Percentiles rank a stretch among this genome's conserved stretches.
These are phyloP conservation scores for Ormosia semicastrata DNA, from an alignment of 306 rosid species.

Conservation along the genomic window DNA sequence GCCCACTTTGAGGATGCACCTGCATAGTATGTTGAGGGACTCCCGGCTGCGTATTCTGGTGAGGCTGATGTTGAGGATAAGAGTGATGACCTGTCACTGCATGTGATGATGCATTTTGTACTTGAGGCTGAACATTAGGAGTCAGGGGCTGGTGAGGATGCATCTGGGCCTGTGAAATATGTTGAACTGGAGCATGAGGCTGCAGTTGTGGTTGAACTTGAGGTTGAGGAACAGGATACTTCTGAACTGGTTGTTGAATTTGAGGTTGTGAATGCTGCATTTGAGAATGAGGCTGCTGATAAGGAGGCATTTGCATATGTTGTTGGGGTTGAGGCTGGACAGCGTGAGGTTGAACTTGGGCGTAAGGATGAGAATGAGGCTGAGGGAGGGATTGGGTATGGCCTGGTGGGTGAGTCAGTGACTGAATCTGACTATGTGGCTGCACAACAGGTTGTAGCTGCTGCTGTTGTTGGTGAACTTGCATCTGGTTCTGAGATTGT, in stretches of 20 bases:
- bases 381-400: conserved; percentile 48
- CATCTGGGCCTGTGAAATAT: conserved; percentile 44
- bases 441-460: conserved; percentile 55
- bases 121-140: conserved; percentile 59
- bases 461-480: conserved; percentile 61
- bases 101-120: conserved; percentile 54
- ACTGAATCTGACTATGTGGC: conserved; percentile 55
- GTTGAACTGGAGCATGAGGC: conserved; percentile 56
- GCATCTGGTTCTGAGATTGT: conserved; percentile 68
- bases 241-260: conserved; percentile 64
- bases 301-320: conserved; percentile 51
- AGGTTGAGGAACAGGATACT: conserved; percentile 56
- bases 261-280: conserved; percentile 54
- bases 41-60: conserved; percentile 58
- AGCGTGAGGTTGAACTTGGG: conserved; percentile 47
- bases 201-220: conserved; percentile 60
- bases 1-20: conserved; percentile 53
- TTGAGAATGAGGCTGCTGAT: conserved; percentile 76
- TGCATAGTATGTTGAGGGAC: conserved; percentile 53
- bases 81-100: conserved; percentile 68
- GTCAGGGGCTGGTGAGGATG: conserved; percentile 45
- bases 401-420: conserved; percentile 52
- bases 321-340: conserved; percentile 65
- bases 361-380: conserved; percentile 42
- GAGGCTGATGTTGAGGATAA: conserved; percentile 64